Percentiles rank a stretch among this genome's conserved stretches.
phyloP scores from a whole-genome alignment of 371 early-diverging fungal genomes.

The Capillidium rhysosporum region DNA sequence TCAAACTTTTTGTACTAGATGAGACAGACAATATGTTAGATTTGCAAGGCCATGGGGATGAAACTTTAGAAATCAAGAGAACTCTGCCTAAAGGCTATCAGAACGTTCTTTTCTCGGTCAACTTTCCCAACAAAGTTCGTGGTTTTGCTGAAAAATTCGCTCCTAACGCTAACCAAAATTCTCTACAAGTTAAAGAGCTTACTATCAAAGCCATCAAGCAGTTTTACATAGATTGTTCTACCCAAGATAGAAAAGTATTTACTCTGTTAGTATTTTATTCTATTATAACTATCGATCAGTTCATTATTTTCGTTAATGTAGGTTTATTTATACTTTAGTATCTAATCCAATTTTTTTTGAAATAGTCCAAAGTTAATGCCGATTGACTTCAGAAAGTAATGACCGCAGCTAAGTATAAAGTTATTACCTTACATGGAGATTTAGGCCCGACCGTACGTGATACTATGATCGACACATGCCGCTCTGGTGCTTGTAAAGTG shows the following conservation, averaged over 20 bases:
- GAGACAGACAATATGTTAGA: constrained; percentile 94
- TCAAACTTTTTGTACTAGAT: constrained; percentile 72
- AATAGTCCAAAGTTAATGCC: constrained; percentile 53
- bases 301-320: constrained; percentile 89
- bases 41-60: constrained; percentile 69
- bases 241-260: constrained; percentile 57
- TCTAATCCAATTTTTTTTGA: background rate
- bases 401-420: constrained; percentile 64
- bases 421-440: constrained; percentile 78
- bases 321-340: background rate
- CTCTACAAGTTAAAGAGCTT: constrained; percentile 68
- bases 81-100: constrained; percentile 34
- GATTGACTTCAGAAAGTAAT: constrained; percentile 58
- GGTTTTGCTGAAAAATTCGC: constrained; percentile 57
- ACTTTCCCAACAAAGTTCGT: constrained; percentile 69
- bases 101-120: constrained; percentile 90
- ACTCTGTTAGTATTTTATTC: constrained; percentile 73
- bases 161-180: constrained; percentile 69
- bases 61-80: constrained; percentile 59
- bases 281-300: constrained; percentile 84
- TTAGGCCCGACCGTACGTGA: constrained; percentile 70
- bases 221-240: constrained; percentile 85
- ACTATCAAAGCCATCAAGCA: constrained; percentile 92
- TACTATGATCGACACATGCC: constrained; percentile 81
- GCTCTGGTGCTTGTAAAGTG: constrained; percentile 78